These are phyloP conservation scores for Macaranga tanarius DNA, from an alignment of 441 rosid species.

Conservation along the genomic window DNA sequence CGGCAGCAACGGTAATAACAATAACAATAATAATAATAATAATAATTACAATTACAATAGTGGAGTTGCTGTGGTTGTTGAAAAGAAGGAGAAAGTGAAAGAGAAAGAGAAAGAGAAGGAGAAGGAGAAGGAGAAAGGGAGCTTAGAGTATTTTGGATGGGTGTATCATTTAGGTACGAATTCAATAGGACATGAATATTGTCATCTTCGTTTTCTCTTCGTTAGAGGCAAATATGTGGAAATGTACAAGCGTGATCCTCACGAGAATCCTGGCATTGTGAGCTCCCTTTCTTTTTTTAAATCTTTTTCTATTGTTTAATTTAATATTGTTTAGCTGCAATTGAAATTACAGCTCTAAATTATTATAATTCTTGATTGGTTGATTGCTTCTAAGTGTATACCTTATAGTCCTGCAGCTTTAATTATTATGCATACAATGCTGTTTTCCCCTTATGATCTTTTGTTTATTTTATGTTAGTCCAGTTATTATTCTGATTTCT, in stretches of 20 bases:
- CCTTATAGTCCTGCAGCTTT: no score
- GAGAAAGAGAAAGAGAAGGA: conserved; percentile 8
- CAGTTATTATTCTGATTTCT: neutral
- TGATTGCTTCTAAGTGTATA: no score
- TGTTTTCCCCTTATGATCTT: no score
- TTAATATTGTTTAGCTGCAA: neutral
- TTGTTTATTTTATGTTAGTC: neutral
- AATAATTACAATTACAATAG: no score
- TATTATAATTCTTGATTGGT: no score
- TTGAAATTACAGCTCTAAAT: no score
- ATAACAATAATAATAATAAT: no score
- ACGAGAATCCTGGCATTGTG: conserved; percentile 84
- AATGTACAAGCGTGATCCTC: conserved; percentile 93
- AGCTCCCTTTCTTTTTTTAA: conserved; percentile 9
- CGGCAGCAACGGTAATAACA: neutral
- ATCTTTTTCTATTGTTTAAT: neutral
- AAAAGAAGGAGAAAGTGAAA: neutral
- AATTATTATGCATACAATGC: no score
- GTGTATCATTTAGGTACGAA: conserved; percentile 85
- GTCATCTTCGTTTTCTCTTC: conserved; percentile 66
- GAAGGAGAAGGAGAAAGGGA: conserved; percentile 33
- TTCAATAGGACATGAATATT: conserved; percentile 75
- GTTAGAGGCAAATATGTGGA: conserved; percentile 75
- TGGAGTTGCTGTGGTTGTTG: no score
- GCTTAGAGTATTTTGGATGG: conserved; percentile 69